Evolutionary conservation across 345 rosid genomes (phyloP).

Genomic region (Punica granatum): DNA sequence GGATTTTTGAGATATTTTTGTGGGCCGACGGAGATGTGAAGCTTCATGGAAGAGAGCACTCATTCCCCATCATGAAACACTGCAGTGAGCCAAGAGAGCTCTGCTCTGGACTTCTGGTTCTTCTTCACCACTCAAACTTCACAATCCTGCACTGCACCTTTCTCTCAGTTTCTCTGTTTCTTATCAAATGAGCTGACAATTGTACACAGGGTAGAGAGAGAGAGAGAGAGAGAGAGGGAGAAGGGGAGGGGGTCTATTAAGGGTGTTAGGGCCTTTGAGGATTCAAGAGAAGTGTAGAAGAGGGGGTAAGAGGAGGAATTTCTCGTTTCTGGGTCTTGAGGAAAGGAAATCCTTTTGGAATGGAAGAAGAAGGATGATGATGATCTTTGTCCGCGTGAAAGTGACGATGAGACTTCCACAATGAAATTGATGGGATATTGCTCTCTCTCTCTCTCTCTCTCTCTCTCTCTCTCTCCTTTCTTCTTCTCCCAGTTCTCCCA

Average conservation of each 20-base stretch:
- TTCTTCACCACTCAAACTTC: neutral
- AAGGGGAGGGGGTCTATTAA: too few relatives aligned
- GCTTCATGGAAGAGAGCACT: neutral
- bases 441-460: neutral
- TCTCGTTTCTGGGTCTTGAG: too few relatives aligned
- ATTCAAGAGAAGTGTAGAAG: neutral
- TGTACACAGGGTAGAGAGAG: too few relatives aligned
- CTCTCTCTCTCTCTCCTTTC: neutral
- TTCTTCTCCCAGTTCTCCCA: too few relatives aligned
- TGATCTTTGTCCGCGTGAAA: neutral
- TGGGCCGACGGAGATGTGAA: neutral
- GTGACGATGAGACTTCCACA: slow-evolving; percentile 1
- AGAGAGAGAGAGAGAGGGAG: too few relatives aligned
- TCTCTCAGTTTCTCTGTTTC: too few relatives aligned
- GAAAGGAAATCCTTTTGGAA: too few relatives aligned
- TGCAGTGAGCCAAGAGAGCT: neutral
- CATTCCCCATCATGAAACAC: neutral
- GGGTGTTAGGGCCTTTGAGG: neutral
- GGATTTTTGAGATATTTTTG: neutral
- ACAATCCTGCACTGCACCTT: neutral
- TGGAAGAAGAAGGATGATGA: neutral
- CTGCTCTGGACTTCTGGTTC: neutral
- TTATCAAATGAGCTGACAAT: too few relatives aligned
- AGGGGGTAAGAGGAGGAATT: neutral
- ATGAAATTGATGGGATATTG: neutral